Evolutionary conservation across 164 flowering plant genomes (phyloP), one percentile per base, ranked within the genome.

Genomic region (Paratinospora sagittata): DNA sequence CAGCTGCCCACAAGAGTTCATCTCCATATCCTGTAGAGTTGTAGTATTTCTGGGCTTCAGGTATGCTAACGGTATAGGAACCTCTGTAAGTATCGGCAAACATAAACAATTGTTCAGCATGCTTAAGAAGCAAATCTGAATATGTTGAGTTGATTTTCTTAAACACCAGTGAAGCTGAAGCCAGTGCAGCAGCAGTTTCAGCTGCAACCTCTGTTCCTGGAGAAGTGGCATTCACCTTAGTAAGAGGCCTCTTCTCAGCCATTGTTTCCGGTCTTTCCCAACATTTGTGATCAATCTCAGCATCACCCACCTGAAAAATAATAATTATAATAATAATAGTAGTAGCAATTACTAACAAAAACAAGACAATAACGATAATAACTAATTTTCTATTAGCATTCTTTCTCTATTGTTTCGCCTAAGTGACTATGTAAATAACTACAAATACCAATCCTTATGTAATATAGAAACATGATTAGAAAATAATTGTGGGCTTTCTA

Each of bases 1-100:
- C 73, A 67, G 99, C 96, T 30, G 99, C 99, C 98, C 99, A 96
- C 79, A 96, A 74, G 70, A 93, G 93, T 83, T 96, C 99, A 76
- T 96, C 99, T 26, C 82, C 86, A 80, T 83, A 93, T 55, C 95
- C 97, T 19, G 97, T 90, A 52, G 97, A 92, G 60, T 94, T 90
- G 78, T 94, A 94, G 76, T 63, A 94, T 1, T 60, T 79, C 73
- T 74, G 82, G 17, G 89, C 91, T 69, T 87, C 80, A 7, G 97
- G 97, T 62, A 91, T 84, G 76, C 85, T 91, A 21, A 70, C 68
- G 75, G 90, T 85, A 77, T 91, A 91, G 60, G 82, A 84, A 71
- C 63, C 89, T 81, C 84, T 83, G 63, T 88, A 24, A 96, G 74
- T 81, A 63, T 92, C 90, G 26, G 98, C 98, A 77, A 94, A 91